These are phyloP conservation scores for Coemansia sp. DNA, from an alignment of 192 early-diverging fungal species.

Conservation along the genomic window DNA sequence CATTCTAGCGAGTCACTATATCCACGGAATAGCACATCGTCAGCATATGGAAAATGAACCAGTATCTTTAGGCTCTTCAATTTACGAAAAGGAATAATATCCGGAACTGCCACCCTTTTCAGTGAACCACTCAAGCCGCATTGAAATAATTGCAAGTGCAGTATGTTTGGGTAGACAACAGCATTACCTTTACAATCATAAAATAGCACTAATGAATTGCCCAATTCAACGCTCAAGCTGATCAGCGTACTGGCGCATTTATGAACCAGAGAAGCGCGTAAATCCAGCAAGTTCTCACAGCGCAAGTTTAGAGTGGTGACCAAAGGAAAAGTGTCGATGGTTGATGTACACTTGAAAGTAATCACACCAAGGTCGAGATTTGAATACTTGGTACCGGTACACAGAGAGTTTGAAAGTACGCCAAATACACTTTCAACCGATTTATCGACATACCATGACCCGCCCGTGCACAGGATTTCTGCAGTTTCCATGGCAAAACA, in stretches of 20 bases:
- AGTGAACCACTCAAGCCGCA: not conserved
- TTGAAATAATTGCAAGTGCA: not conserved
- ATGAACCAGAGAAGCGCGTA: not conserved
- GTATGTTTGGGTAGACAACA: conserved; percentile 2
- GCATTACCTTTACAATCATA: not conserved
- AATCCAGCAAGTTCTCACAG: not conserved
- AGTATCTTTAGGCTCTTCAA: not conserved
- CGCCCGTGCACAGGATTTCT: not conserved
- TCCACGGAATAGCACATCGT: conserved; percentile 14
- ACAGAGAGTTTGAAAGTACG: not conserved
- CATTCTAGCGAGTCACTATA: not conserved
- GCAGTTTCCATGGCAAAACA: not conserved
- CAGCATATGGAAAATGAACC: not conserved
- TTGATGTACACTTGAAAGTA: not conserved
- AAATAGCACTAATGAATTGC: not conserved
- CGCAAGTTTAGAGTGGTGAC: not conserved
- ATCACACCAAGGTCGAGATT: not conserved
- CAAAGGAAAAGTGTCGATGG: not conserved
- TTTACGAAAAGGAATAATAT: not conserved
- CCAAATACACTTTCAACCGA: not conserved
- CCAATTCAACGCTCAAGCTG: not conserved
- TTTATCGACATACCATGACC: not conserved
- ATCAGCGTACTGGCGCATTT: not conserved
- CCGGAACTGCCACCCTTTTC: not conserved
- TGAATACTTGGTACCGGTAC: not conserved